These are phyloP conservation scores for Puccinellia tenuiflora DNA, from an alignment of 176 grass and related monocot species.

Conservation along the genomic window DNA sequence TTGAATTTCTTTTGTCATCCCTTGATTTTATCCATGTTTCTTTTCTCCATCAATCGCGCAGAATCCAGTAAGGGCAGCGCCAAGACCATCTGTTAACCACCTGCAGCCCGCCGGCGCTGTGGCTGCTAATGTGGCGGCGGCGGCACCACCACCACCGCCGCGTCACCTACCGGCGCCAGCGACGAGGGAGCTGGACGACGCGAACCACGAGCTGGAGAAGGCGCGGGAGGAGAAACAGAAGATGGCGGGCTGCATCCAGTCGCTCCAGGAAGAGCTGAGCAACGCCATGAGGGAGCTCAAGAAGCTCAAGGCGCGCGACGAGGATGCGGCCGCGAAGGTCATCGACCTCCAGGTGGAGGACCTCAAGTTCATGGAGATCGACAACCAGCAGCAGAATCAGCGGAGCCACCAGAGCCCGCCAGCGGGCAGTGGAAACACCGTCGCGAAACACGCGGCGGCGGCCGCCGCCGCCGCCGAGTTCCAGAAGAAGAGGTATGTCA, in stretches of 20 bases:
- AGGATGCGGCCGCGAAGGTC: conserved; percentile 14
- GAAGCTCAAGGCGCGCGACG: conserved; percentile 44
- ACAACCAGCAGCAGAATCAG: background rate
- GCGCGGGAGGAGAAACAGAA: conserved; percentile 55
- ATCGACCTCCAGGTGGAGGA: conserved; percentile 60
- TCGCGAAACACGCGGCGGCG: background rate
- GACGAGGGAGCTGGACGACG: conserved; percentile 44
- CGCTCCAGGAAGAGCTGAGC: conserved; percentile 61
- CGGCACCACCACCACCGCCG: background rate
- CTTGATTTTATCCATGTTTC: background rate
- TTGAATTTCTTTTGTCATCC: background rate
- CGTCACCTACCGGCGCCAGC: background rate
- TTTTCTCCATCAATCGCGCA: background rate
- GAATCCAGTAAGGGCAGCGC: conserved; percentile 21
- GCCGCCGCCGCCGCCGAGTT: conserved; percentile 22
- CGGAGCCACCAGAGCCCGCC: background rate
- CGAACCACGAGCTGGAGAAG: conserved; percentile 50
- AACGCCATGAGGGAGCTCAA: conserved; percentile 57
- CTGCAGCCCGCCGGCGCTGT: background rate
- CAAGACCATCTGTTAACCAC: background rate
- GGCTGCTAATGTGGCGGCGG: background rate
- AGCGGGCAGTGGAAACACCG: rapidly evolving
- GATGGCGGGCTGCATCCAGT: conserved; percentile 60
- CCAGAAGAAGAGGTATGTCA: conserved; percentile 91
- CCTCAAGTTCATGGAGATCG: conserved; percentile 55